Percentiles rank a stretch among this genome's conserved stretches.
phyloP scores from a whole-genome alignment of 768 basidiomycete species.

The Sarcomyxa edulis region DNA sequence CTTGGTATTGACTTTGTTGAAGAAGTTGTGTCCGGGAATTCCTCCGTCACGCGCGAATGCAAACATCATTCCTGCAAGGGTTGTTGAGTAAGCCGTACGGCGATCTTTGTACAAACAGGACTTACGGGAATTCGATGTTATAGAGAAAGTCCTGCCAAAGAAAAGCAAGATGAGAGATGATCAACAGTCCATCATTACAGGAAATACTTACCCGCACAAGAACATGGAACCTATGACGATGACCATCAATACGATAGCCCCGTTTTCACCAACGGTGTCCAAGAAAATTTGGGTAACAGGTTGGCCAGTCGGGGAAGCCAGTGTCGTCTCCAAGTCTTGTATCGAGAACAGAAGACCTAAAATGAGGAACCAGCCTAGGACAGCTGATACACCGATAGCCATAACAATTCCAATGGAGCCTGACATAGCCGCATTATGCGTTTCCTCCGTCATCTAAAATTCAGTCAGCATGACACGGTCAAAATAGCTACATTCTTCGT shows the following conservation, averaged over 20 bases:
- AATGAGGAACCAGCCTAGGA: conserved; percentile 74
- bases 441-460: conserved; percentile 72
- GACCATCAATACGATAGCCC: conserved; percentile 73
- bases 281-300: conserved; percentile 78
- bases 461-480: too few relatives aligned
- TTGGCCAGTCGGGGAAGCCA: conserved; percentile 51
- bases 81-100: too few relatives aligned
- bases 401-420: conserved; percentile 65
- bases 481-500: too few relatives aligned
- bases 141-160: conserved; percentile 57
- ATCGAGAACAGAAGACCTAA: conserved; percentile 73
- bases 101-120: too few relatives aligned
- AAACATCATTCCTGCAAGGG: conserved; percentile 87
- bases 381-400: conserved; percentile 65
- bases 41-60: conserved; percentile 75
- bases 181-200: background rate
- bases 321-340: conserved; percentile 56
- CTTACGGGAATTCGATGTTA: conserved; percentile 76
- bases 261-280: conserved; percentile 68
- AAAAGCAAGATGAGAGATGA: background rate
- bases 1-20: conserved; percentile 54
- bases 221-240: conserved; percentile 71
- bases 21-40: conserved; percentile 62
- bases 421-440: conserved; percentile 61
- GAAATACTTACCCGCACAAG: conserved; percentile 52